A percentile compares a stretch with the other conserved stretches of the same genome.
phyloP scores from a whole-genome alignment of 225 moss, liverwort and hornwort genomes.

The Thuidium tamariscinum region DNA sequence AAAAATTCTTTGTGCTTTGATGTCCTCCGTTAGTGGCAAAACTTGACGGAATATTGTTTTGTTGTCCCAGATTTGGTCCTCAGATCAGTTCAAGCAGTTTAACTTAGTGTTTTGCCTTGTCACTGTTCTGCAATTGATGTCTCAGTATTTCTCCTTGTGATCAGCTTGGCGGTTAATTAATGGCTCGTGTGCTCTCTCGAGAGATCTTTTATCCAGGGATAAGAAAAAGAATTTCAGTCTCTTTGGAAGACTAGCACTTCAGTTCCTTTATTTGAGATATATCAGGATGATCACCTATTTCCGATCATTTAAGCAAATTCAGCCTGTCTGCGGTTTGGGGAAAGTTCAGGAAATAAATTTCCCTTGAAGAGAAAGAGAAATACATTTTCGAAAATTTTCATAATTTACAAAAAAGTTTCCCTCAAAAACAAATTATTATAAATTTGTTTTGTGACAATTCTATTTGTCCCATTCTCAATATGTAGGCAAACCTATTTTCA shows the following conservation, averaged over 20 bases:
- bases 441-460: no score
- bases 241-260: not conserved
- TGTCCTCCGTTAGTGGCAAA: not conserved
- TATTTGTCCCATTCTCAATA: no score
- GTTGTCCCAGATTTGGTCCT: not conserved
- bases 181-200: not conserved
- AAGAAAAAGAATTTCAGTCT: not conserved
- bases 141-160: not conserved
- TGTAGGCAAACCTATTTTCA: no score
- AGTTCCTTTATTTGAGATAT: not conserved
- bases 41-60: not conserved
- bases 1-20: slow-evolving; percentile 1
- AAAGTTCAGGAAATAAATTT: no score
- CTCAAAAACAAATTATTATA: no score
- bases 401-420: no score
- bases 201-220: not conserved
- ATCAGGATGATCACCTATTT: not conserved
- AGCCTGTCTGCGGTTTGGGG: no score
- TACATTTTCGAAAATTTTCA: no score
- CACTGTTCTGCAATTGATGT: not conserved
- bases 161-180: not conserved
- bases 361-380: no score
- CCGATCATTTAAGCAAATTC: no score
- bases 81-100: not conserved
- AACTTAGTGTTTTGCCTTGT: not conserved